Evolutionary conservation across 202 grass and related monocot species (phyloP).

Genomic region (Elaeis oleifera): DNA sequence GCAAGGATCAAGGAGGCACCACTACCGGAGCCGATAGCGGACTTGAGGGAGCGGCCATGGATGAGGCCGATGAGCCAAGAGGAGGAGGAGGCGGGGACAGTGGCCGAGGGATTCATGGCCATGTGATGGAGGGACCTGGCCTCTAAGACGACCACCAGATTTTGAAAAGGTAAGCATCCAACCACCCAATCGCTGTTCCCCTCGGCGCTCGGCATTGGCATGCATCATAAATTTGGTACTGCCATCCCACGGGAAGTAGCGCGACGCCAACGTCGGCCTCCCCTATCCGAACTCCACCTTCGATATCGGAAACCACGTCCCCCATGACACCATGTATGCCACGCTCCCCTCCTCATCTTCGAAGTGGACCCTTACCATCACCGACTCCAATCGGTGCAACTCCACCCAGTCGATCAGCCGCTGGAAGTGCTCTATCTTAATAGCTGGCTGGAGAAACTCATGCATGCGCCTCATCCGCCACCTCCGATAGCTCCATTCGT

Average conservation of each 20-base stretch:
- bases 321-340: slow-evolving; percentile 56
- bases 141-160: slow-evolving; percentile 46
- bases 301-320: slow-evolving; percentile 37
- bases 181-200: slow-evolving; percentile 57
- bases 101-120: too few relatives aligned
- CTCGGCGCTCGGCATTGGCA: slow-evolving; percentile 63
- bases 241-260: slow-evolving; percentile 76
- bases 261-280: slow-evolving; percentile 49
- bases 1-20: too few relatives aligned
- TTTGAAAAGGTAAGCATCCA: slow-evolving; percentile 41
- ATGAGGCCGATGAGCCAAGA: too few relatives aligned
- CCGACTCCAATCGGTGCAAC: slow-evolving; percentile 31
- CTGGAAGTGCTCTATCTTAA: slow-evolving; percentile 45
- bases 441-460: slow-evolving; percentile 38
- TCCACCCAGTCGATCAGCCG: slow-evolving; percentile 63
- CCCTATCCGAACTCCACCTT: slow-evolving; percentile 68
- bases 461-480: slow-evolving; percentile 67
- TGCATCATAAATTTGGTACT: slow-evolving; percentile 68
- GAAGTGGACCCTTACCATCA: slow-evolving; percentile 24
- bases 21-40: too few relatives aligned
- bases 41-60: too few relatives aligned
- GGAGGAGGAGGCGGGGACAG: too few relatives aligned
- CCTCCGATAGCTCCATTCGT: slow-evolving; percentile 41
- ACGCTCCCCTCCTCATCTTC: slow-evolving; percentile 13
- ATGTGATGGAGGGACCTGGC: slow-evolving; percentile 12